These are phyloP conservation scores for Pseudogymnoascus sp. DNA, from an alignment of 2,329 filamentous ascomycete species.

Conservation along the genomic window DNA sequence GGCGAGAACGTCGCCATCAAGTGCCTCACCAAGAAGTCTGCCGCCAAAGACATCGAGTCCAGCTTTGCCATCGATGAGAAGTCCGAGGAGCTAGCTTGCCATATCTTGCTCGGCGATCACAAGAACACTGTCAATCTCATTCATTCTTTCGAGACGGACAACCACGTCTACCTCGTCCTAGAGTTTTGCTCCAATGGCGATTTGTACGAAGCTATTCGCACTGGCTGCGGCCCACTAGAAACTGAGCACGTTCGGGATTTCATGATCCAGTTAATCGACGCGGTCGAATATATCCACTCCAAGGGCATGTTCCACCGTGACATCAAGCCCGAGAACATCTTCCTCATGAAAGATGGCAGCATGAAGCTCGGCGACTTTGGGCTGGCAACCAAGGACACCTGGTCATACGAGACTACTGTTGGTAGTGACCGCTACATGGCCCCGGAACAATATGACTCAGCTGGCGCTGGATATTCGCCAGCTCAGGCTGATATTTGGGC, in stretches of 20 bases:
- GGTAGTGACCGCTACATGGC: slow-evolving; percentile 99
- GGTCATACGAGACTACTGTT: slow-evolving; percentile 88
- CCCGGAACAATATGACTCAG: slow-evolving; percentile 92
- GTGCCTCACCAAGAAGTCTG: slow-evolving; percentile 78
- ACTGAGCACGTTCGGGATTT: slow-evolving; percentile 96
- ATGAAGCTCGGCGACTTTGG: slow-evolving; percentile 98
- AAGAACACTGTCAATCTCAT: slow-evolving; percentile 91
- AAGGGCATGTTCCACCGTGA: slow-evolving; percentile 93
- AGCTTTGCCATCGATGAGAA: slow-evolving; percentile 72
- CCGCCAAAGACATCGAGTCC: slow-evolving; percentile 51
- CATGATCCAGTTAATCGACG: slow-evolving; percentile 89
- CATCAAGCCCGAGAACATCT: slow-evolving; percentile 99
- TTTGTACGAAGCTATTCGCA: slow-evolving; percentile 92
- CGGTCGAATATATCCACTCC: slow-evolving; percentile 82
- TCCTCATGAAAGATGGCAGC: slow-evolving; percentile 74
- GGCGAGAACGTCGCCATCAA: slow-evolving; percentile 87
- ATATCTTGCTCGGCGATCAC: slow-evolving; percentile 71
- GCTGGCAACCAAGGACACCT: slow-evolving; percentile 78
- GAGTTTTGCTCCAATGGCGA: slow-evolving; percentile 95
- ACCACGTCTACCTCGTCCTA: slow-evolving; percentile 85
- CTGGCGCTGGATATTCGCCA: slow-evolving; percentile 80
- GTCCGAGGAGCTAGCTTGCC: slow-evolving; percentile 73
- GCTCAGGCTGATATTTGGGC: slow-evolving; percentile 95
- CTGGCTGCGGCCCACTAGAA: slow-evolving; percentile 79
- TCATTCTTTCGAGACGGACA: slow-evolving; percentile 83